Evolutionary conservation across 179 eudicot species (phyloP).

Genomic region (Patellifolia procumbens): DNA sequence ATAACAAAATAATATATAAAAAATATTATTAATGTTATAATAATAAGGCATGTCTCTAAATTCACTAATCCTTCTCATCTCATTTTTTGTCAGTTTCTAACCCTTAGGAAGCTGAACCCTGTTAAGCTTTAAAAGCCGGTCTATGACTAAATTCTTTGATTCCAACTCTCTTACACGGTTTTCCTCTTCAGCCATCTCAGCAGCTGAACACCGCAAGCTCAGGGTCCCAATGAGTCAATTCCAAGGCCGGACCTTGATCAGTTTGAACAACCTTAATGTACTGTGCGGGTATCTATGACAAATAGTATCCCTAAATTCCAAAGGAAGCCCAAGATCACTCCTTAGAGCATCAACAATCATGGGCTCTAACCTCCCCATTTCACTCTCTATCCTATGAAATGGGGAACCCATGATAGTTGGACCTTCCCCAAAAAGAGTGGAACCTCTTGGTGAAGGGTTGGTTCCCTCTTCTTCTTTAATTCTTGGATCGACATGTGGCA

Average conservation of each 20-base stretch:
- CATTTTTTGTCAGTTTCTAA: slow-evolving; percentile 73
- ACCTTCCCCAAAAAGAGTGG: too few relatives aligned
- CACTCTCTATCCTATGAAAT: too few relatives aligned
- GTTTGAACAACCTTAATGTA: slow-evolving; percentile 77
- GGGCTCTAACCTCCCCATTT: too few relatives aligned
- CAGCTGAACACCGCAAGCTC: slow-evolving; percentile 92
- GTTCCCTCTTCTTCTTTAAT: too few relatives aligned
- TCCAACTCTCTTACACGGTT: slow-evolving; percentile 51
- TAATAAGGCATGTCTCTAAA: slow-evolving; percentile 85
- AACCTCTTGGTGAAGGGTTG: too few relatives aligned
- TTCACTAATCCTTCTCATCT: slow-evolving; percentile 74
- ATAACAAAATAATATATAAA: too few relatives aligned
- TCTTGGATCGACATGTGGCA: too few relatives aligned
- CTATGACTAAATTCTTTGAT: slow-evolving; percentile 81
- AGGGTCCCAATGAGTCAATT: slow-evolving; percentile 95
- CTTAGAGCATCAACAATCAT: too few relatives aligned
- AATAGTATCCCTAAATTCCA: slow-evolving; percentile 82
- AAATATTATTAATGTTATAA: too few relatives aligned
- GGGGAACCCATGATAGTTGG: too few relatives aligned
- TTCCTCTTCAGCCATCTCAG: slow-evolving; percentile 87
- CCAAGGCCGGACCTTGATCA: slow-evolving; percentile 77
- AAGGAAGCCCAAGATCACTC: slow-evolving; percentile 86
- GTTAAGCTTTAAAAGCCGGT: slow-evolving; percentile 74
- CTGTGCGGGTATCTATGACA: slow-evolving; percentile 93
- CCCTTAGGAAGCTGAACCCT: slow-evolving; percentile 80